Evolutionary conservation across 495 filamentous ascomycete genomes (phyloP).

Genomic region (Penicillium parvum): DNA sequence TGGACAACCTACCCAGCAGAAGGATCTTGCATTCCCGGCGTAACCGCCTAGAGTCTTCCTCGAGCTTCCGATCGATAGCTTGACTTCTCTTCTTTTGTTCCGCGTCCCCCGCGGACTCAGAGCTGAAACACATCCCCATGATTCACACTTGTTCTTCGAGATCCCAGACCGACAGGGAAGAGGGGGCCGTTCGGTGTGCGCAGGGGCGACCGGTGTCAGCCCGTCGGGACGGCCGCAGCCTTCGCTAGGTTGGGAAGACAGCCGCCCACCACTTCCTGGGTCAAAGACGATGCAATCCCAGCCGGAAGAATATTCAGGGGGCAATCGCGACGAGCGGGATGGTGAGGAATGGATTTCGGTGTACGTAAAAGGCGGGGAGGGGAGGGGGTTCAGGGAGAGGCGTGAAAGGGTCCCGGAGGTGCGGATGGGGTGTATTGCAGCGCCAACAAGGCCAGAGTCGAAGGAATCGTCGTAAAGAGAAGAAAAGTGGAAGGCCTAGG

Average conservation of each 20-base stretch:
- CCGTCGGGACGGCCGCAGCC: constrained; percentile 20
- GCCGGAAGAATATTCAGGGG: background rate
- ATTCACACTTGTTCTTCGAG: constrained; percentile 11
- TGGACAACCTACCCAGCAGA: constrained; percentile 66
- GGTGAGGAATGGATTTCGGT: constrained; percentile 2
- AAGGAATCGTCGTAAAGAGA: background rate
- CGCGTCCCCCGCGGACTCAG: constrained; percentile 66
- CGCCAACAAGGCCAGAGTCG: too few species aligned
- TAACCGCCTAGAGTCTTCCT: constrained; percentile 87
- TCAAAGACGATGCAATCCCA: constrained; percentile 7
- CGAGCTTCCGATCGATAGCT: constrained; percentile 84
- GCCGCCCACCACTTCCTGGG: constrained; percentile 18
- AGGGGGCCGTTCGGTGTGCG: constrained; percentile 24
- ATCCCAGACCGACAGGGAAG: constrained; percentile 23
- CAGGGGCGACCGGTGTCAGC: constrained; percentile 28
- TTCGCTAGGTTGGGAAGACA: constrained; percentile 12
- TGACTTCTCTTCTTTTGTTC: constrained; percentile 94
- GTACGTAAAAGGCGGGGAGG: constrained; percentile 6
- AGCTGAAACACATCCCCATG: constrained; percentile 92
- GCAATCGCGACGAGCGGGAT: constrained; percentile 6
- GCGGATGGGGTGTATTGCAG: too few species aligned
- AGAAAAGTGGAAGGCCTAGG: background rate
- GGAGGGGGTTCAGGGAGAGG: constrained; percentile 5
- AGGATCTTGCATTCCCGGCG: constrained; percentile 98
- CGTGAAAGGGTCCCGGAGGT: constrained; percentile 10